phyloP scores from a whole-genome alignment of 805 yeast species.

The Grigorovia transvaalensis region DNA sequence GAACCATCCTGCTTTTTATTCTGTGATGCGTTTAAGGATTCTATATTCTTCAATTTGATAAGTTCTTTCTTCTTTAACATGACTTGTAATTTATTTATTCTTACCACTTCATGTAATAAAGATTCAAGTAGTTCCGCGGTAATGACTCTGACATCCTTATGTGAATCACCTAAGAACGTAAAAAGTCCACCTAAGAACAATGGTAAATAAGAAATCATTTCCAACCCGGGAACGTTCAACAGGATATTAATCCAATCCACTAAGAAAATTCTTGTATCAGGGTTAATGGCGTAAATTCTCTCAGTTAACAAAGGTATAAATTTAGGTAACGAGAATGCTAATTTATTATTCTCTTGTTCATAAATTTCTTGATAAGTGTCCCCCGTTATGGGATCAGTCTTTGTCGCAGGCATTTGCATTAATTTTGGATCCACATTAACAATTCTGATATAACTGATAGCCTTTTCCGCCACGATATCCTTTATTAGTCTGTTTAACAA shows the following conservation, averaged over 20 bases:
- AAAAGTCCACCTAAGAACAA: conserved; percentile 75
- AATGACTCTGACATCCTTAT: conserved; percentile 77
- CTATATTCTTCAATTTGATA: conserved; percentile 13
- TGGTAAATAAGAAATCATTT: conserved; percentile 77
- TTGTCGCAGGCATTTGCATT: conserved; percentile 33
- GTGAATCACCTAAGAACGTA: conserved; percentile 69
- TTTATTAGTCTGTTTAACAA: conserved; percentile 80
- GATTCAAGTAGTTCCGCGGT: conserved; percentile 69
- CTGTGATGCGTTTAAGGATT: conserved; percentile 9
- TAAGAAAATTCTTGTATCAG: conserved; percentile 81
- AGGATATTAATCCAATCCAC: conserved; percentile 91
- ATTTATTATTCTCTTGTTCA: conserved; percentile 34
- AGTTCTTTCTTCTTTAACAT: conserved; percentile 31
- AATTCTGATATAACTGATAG: conserved; percentile 74
- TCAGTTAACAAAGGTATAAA: conserved; percentile 89
- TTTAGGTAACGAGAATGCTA: conserved; percentile 72
- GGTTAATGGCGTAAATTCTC: conserved; percentile 84
- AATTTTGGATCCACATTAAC: conserved; percentile 40
- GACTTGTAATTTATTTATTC: conserved; percentile 59
- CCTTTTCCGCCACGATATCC: conserved; percentile 91
- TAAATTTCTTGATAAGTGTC: conserved; percentile 50
- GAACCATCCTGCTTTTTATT: conserved; percentile 23
- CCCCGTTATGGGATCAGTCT: conserved; percentile 43
- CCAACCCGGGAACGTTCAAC: conserved; percentile 87
- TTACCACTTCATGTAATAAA: conserved; percentile 68